Evolutionary conservation across 2,329 filamentous ascomycete genomes (phyloP), one percentile per base, ranked within the genome.

Genomic region (Sporothrix brasiliensis): DNA sequence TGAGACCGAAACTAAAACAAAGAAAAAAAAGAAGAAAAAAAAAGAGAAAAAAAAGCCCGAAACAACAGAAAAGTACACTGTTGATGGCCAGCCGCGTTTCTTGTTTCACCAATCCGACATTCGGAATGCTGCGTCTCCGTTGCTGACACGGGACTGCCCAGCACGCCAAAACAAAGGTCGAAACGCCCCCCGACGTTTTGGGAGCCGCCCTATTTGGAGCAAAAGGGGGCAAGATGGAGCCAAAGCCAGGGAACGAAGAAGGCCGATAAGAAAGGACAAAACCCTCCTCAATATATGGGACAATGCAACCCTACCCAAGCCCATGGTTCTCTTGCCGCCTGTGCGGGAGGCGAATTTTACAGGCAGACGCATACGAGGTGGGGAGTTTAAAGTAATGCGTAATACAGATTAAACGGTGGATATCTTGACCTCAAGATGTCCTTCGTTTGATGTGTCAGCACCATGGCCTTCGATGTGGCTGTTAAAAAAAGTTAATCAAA

Each of bases 171-270:
- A 71, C 69, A 70, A 67, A 67, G 56, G 60, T 63, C 52, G 71
- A 73, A 73, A 73, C 71, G 52, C 54, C 65, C 65, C 24, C 66
- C 69, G 50, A 69, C 65, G 71, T 73, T 73, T 69, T 61, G 56
- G 63, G 53, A 44, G 47, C 19, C 47, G 56, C 53, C 44, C 27
- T 27, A 44, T 58, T 39, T 52, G 47, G 21, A 44, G 54, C 19
- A 30, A 44, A 34, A 27, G n/a, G 16, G 14, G 9, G 56, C 56
- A 61, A 24, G 44, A 44, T 30, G 21, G 5, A 60, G 34, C 30
- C 16, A 39, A 58, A 27, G 34, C 34, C 21, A 61, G 56, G 9
- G 56, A 4, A 21, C 9, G 34, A 3, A 6, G 21, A n/a, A 44
- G n/a, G 41, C 11, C 24, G 58, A 47, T 11, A 61, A 14, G 58